These are phyloP conservation scores for Gossypium mustelinum DNA, from an alignment of 345 rosid genomes.

Conservation along the genomic window DNA sequence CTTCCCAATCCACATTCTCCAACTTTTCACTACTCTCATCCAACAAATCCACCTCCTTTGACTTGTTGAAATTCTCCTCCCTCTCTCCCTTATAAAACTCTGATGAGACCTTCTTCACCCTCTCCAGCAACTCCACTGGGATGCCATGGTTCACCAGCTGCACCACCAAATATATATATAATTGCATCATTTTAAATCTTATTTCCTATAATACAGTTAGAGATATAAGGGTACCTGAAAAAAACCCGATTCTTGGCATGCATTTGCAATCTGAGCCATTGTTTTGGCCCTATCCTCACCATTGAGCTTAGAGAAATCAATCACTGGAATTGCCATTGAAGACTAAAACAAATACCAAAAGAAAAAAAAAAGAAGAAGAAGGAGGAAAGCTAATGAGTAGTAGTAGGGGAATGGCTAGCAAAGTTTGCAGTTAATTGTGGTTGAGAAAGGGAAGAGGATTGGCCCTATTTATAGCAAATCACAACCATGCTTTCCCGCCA, in stretches of 20 bases:
- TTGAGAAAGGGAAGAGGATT: not conserved
- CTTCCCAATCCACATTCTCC: slow-evolving; percentile 82
- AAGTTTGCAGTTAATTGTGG: not conserved
- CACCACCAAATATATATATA: not conserved
- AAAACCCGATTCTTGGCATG: slow-evolving; percentile 89
- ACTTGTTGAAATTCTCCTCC: slow-evolving; percentile 59
- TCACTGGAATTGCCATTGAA: slow-evolving; percentile 80
- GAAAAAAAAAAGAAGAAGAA: too few relatives aligned
- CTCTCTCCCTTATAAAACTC: slow-evolving; percentile 60
- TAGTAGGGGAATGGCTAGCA: not conserved
- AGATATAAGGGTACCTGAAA: slow-evolving; percentile 55
- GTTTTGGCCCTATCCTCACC: slow-evolving; percentile 62
- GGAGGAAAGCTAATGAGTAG: not conserved
- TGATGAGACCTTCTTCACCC: slow-evolving; percentile 60
- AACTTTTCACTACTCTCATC: slow-evolving; percentile 41
- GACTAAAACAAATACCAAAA: too few relatives aligned
- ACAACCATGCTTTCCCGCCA: slow-evolving; percentile 22
- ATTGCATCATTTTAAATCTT: not conserved
- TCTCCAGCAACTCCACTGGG: slow-evolving; percentile 58
- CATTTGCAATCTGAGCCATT: slow-evolving; percentile 64
- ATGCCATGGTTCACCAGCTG: slow-evolving; percentile 88
- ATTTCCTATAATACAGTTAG: not conserved
- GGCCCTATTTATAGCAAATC: slow-evolving; percentile 28
- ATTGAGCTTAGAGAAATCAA: slow-evolving; percentile 76
- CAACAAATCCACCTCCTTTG: slow-evolving; percentile 42